These are phyloP conservation scores for Quercus suber DNA, from an alignment of 306 rosid species.

Conservation along the genomic window DNA sequence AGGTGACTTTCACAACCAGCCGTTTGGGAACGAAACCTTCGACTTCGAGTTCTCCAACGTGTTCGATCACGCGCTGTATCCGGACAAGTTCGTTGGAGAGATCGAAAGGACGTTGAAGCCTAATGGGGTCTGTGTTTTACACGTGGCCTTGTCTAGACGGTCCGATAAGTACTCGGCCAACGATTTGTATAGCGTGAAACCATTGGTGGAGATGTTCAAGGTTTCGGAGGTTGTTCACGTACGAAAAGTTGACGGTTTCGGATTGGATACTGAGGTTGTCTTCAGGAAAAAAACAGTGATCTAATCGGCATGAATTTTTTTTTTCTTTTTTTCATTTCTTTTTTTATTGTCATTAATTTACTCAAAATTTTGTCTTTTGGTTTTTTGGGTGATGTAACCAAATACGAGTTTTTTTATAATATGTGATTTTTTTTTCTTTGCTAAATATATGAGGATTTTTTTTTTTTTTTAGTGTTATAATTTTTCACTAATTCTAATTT, in stretches of 20 bases:
- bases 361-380: not conserved
- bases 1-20: constrained; percentile 84
- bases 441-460: too few species aligned
- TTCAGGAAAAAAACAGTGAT: constrained; percentile 43
- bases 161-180: constrained; percentile 91
- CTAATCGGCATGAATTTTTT: not conserved
- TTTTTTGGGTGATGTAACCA: too few species aligned
- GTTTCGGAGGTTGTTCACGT: constrained; percentile 50
- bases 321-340: not conserved
- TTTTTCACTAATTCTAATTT: too few species aligned
- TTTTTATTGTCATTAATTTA: not conserved
- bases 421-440: too few species aligned
- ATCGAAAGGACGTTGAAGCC: constrained; percentile 81
- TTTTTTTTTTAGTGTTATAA: too few species aligned
- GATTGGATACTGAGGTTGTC: constrained; percentile 76
- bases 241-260: constrained; percentile 70
- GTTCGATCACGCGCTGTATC: constrained; percentile 92
- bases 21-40: constrained; percentile 52
- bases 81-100: constrained; percentile 68
- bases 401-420: too few species aligned
- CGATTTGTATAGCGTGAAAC: constrained; percentile 62
- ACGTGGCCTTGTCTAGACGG: constrained; percentile 57
- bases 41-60: constrained; percentile 95
- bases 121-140: constrained; percentile 73
- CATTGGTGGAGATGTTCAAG: constrained; percentile 56